Evolutionary conservation across 2,329 filamentous ascomycete species (phyloP), one percentile per base, ranked within the genome.

Genomic region (Chaetomium sp.): DNA sequence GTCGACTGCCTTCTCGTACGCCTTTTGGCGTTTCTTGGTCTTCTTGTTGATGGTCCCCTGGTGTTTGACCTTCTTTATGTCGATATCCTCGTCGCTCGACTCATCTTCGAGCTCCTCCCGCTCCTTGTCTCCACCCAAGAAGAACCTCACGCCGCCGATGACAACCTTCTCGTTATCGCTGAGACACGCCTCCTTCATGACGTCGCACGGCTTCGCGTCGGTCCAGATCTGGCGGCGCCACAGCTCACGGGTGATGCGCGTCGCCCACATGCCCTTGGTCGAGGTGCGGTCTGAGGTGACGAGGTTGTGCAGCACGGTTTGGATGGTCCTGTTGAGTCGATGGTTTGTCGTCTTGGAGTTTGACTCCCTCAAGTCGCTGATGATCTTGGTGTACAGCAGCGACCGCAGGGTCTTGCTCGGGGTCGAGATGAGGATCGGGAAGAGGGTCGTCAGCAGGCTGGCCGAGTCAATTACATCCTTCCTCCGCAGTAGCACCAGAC

Each of bases 171-270:
- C 92, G 71, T 97, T 96, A 59, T 97, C 90, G 3, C 92, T 88
- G 63, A 99, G 79, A 62, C 90, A 88, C 0, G 94, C 93, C 78
- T 97, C 91, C 78, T 96, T 96, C 93, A 99, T 98, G 69, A 98
- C 91, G 73, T 97, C 93, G n/a, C 98, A 95, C 0, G 94, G 89
- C 76, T 93, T 95, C 1, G 93, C 87, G 73, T 99, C 95, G 10
- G 91, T 92, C 95, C 95, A 99, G 68, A 98, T 89, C 72, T 97
- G 93, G 55, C 94, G 86, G 78, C 93, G 96, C 95, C 95, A 99
- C 74, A 99, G 82, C 80, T 99, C 95, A 67, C 94, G 86, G 4
- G 93, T 96, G 69, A 99, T 85, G 78, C 97, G 97, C 67, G 97
- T 92, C 3, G 95, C 93, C 95, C 95, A 99, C 57, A 99, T 83